Evolutionary conservation across 495 filamentous ascomycete genomes (phyloP), one percentile per base, ranked within the genome.

Genomic region (Stereocaulon alpinum): DNA sequence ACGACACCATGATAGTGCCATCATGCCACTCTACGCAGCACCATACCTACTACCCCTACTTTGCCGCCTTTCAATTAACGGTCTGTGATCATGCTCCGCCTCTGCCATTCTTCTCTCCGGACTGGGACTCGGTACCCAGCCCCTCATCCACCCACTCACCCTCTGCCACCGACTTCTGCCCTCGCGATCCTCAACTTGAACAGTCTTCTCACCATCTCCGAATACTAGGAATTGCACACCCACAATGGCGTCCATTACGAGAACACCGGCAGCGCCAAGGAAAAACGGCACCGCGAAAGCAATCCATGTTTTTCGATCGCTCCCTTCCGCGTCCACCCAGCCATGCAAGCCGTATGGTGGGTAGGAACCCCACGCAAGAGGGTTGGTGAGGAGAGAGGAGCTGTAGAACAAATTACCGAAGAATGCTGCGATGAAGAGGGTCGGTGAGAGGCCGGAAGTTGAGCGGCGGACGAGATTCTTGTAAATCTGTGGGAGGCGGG

Each of bases 371-470:
- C 85, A 87, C 34, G 80, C 86, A 58, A 82, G 80, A 6, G 86
- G 86, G 67, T 87, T 89, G 6, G 83, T 76, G 24, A 86, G 66
- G 9, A 89, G 69, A 12, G 85, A 86, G 40, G 74, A 61, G 14
- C 82, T 85, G 72, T 89, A 89, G 74, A 87, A 87, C 50, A 86
- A 65, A 67, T 89, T 89, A 17, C 86, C 86, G 63, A 76, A 78
- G 66, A 89, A 89, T 15, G 86, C 85, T 12, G 86, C 86, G 50
- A 82, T 72, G 71, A 89, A 89, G 43, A 89, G 79, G 2, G 79
- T 65, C 2, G 84, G 82, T 0, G 80, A 84, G n/a, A 89, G 80
- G 17, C 86, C 86, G 22, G 85, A 72, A 9, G 86, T 88, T 57
- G 83, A 86, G 64, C 79, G 80, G 56, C 86, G 83, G 56, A 69